Percentiles rank a stretch among this genome's conserved stretches.
Conservation (phyloP, 768 basidiomycete species). For the Auricularia sp. region DNA sequence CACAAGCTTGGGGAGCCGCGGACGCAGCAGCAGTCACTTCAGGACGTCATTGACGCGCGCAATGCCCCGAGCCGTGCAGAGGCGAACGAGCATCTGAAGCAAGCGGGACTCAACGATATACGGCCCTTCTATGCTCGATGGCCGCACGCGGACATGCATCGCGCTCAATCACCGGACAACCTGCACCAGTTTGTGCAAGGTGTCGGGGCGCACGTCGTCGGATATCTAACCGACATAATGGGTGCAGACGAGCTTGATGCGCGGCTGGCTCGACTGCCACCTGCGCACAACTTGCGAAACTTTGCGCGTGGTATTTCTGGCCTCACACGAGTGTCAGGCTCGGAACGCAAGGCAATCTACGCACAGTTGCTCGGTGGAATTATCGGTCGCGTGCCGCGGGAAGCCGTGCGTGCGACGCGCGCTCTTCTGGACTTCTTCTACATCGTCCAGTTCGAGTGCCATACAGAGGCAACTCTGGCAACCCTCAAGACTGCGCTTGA, state of each 20-base stretch:
- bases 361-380: not conserved
- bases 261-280: slow-evolving; percentile 7
- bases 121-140: slow-evolving; percentile 11
- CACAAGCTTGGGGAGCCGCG: not conserved
- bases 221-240: slow-evolving; percentile 6
- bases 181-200: slow-evolving; percentile 15
- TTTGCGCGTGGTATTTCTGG: slow-evolving; percentile 8
- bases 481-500: not conserved
- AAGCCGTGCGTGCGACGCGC: slow-evolving; percentile 12
- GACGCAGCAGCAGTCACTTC: not conserved
- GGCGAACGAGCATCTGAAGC: not conserved
- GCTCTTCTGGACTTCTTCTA: slow-evolving; percentile 15
- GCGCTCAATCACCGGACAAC: slow-evolving; percentile 10
- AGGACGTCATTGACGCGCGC: not conserved
- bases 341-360: slow-evolving; percentile 7
- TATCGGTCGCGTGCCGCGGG: not conserved
- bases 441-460: not conserved
- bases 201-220: slow-evolving; percentile 6
- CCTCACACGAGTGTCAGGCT: slow-evolving; percentile 7
- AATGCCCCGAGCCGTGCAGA: no score
- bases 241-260: slow-evolving; percentile 17
- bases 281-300: slow-evolving; percentile 1
- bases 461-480: not conserved
- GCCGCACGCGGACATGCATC: slow-evolving; percentile 10
- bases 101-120: not conserved